A percentile compares a stretch with the other conserved stretches of the same genome.
phyloP scores from a whole-genome alignment of 2,329 filamentous ascomycete species.

The Plectosphaerella plurivora region DNA sequence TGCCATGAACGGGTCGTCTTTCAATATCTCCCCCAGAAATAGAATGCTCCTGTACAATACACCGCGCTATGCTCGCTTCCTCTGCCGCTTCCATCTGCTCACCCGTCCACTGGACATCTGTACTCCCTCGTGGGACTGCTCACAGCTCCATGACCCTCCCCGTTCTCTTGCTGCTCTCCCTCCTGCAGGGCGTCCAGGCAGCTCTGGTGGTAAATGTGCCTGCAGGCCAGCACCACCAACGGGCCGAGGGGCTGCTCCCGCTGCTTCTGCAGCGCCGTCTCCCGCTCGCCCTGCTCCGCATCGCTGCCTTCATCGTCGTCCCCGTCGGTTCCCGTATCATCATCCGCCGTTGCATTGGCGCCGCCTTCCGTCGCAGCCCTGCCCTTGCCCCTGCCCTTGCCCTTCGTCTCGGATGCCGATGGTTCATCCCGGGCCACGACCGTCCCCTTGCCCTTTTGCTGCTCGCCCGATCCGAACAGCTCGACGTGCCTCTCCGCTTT shows the following conservation, averaged over 20 bases:
- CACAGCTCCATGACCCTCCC: slow-evolving; percentile 37
- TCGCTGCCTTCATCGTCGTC: slow-evolving; percentile 28
- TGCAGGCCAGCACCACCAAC: slow-evolving; percentile 64
- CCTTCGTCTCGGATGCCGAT: slow-evolving; percentile 21
- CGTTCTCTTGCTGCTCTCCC: slow-evolving; percentile 40
- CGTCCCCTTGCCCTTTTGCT: slow-evolving; percentile 29
- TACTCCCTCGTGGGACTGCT: slow-evolving; percentile 42
- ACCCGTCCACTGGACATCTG: slow-evolving; percentile 55
- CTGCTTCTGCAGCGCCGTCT: slow-evolving; percentile 14
- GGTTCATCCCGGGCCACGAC: slow-evolving; percentile 17
- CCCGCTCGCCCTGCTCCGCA: slow-evolving; percentile 22
- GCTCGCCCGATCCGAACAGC: slow-evolving; percentile 30
- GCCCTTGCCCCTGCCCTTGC: slow-evolving; percentile 37
- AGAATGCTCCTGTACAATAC: neutral
- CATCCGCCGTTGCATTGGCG: slow-evolving; percentile 26
- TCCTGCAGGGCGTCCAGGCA: slow-evolving; percentile 64
- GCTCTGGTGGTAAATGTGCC: slow-evolving; percentile 65
- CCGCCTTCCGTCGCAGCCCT: slow-evolving; percentile 22
- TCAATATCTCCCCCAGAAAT: no score
- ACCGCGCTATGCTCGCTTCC: neutral
- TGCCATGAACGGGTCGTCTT: no score
- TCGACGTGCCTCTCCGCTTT: slow-evolving; percentile 38
- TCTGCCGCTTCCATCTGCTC: slow-evolving; percentile 4
- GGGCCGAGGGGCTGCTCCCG: slow-evolving; percentile 53
- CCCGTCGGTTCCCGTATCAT: slow-evolving; percentile 25